phyloP scores from a whole-genome alignment of 352 stramenopile genomes.

The Pythium monospermum region DNA sequence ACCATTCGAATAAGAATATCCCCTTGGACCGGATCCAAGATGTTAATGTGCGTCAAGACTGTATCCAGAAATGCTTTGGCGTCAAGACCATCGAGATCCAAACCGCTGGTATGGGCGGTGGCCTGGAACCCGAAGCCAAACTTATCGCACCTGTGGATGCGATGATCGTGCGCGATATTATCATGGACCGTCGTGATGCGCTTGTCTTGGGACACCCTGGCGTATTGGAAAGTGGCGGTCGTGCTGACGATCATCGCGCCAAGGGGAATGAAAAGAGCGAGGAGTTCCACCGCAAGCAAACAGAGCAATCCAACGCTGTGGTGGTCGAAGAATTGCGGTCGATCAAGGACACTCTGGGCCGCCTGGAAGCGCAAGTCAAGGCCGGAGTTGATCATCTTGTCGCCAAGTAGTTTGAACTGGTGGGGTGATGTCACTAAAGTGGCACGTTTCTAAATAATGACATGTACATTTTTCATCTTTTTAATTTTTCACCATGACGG shows the following conservation, averaged over 20 bases:
- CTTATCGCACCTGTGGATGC: constrained; percentile 16
- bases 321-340: constrained; percentile 13
- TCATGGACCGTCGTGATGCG: constrained; percentile 13
- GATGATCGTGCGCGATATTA: constrained; percentile 18
- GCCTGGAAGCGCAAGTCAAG: constrained; percentile 17
- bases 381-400: constrained; percentile 15
- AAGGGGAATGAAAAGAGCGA: background rate
- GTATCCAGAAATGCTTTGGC: constrained; percentile 11
- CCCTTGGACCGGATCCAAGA: constrained; percentile 20
- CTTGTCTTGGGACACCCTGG: constrained; percentile 6
- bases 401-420: background rate
- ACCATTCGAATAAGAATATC: constrained; percentile 18
- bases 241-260: background rate
- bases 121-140: background rate
- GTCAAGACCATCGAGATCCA: constrained; percentile 12
- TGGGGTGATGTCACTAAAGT: background rate
- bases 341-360: constrained; percentile 13
- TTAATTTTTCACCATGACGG: constrained; percentile 16
- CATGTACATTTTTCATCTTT: too few relatives aligned
- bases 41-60: constrained; percentile 18
- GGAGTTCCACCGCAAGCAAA: background rate
- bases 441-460: background rate
- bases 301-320: background rate
- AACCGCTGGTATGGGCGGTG: constrained; percentile 5
- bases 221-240: background rate